phyloP scores from a whole-genome alignment of 2,329 filamentous ascomycete species.

The Cladophialophora chaetospira region DNA sequence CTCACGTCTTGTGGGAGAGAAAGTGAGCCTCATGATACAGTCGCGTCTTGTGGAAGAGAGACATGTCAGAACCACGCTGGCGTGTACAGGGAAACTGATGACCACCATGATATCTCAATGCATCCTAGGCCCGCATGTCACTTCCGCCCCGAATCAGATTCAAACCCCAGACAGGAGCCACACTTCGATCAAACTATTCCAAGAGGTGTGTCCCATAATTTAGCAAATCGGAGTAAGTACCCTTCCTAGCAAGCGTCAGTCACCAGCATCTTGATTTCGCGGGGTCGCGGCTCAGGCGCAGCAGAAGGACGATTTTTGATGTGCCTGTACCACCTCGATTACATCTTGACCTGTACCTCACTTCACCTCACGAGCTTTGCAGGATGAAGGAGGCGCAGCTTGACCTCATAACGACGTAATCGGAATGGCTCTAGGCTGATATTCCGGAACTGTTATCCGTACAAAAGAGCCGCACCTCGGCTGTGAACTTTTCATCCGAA shows the following conservation, averaged over 20 bases:
- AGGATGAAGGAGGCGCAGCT: too few relatives aligned
- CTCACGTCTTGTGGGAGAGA: not conserved
- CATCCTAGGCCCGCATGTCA: not conserved
- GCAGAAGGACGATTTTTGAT: too few relatives aligned
- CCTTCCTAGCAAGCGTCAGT: not conserved
- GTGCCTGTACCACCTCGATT: too few relatives aligned
- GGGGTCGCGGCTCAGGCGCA: not conserved
- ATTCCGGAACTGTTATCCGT: too few relatives aligned
- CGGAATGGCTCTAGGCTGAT: too few relatives aligned
- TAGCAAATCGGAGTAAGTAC: not conserved
- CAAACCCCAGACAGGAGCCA: not conserved
- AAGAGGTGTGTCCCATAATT: not conserved
- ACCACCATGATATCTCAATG: not conserved
- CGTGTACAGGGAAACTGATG: not conserved
- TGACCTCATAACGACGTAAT: too few relatives aligned
- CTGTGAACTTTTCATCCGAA: too few relatives aligned
- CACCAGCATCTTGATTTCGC: not conserved
- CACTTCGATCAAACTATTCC: not conserved
- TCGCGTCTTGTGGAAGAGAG: not conserved
- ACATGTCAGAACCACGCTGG: not conserved
- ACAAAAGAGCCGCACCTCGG: too few relatives aligned
- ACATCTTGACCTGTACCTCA: too few relatives aligned
- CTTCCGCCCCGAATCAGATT: not conserved
- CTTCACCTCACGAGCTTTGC: too few relatives aligned
- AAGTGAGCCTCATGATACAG: too few relatives aligned